Conservation (phyloP, 805 yeast genomes). For the Wickerhamiella sergipiensis region DNA sequence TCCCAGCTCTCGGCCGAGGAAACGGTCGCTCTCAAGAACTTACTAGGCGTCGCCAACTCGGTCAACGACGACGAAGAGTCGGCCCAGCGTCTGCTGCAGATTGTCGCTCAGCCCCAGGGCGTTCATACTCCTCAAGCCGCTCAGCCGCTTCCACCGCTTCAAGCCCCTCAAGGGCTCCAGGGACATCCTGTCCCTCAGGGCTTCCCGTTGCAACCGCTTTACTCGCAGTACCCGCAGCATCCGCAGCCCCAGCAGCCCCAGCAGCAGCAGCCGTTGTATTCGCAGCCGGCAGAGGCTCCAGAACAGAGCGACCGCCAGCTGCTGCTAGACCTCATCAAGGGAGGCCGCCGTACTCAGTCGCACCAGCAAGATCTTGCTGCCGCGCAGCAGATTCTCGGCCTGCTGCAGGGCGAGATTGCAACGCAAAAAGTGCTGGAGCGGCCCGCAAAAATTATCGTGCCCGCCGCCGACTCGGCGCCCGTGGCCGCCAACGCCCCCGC, state of each 20-base stretch:
- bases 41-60: constrained; percentile 18
- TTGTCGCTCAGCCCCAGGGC: constrained; percentile 10
- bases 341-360: constrained; percentile 8
- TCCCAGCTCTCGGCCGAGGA: constrained; percentile 18
- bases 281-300: background rate
- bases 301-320: constrained; percentile 18
- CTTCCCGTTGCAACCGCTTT: background rate
- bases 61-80: constrained; percentile 9
- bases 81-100: constrained; percentile 9
- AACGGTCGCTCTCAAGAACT: constrained; percentile 20
- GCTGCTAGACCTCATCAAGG: constrained; percentile 17
- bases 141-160: background rate
- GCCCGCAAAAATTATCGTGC: constrained; percentile 3
- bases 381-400: constrained; percentile 22
- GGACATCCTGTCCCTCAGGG: too few species aligned
- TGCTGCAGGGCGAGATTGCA: constrained; percentile 17
- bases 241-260: background rate
- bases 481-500: background rate
- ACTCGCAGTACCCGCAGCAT: background rate
- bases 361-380: constrained; percentile 15
- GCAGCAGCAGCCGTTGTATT: background rate
- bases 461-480: background rate
- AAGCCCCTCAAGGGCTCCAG: background rate
- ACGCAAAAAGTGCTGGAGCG: constrained; percentile 5
- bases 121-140: too few species aligned